phyloP scores from a whole-genome alignment of 306 rosid species.

The Vigna radiata region DNA sequence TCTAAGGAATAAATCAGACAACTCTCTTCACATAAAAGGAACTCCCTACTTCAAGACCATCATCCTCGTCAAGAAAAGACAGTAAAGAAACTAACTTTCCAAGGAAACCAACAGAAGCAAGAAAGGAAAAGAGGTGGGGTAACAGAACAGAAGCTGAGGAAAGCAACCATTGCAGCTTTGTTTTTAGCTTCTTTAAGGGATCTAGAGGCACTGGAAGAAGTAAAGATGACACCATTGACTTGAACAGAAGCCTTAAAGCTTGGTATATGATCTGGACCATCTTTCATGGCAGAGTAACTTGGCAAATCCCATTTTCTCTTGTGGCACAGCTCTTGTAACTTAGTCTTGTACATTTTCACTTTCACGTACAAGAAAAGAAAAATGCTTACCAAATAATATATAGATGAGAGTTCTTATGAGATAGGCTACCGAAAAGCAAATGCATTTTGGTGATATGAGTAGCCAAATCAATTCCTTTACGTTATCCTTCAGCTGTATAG shows the following conservation, averaged over 20 bases:
- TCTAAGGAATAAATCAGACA: slow-evolving; percentile 7
- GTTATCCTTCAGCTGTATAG: no score
- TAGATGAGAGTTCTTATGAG: background rate
- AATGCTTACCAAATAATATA: background rate
- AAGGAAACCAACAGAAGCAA: background rate
- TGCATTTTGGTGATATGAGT: no score
- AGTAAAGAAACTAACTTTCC: slow-evolving; percentile 12
- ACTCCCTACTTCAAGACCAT: background rate
- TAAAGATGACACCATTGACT: slow-evolving; percentile 57
- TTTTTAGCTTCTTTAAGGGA: slow-evolving; percentile 69
- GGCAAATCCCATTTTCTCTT: slow-evolving; percentile 61
- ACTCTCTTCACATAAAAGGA: background rate
- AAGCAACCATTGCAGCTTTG: slow-evolving; percentile 66
- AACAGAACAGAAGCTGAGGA: slow-evolving; percentile 18
- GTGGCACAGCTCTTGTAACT: slow-evolving; percentile 74
- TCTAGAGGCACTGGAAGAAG: slow-evolving; percentile 38
- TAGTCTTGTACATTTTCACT: slow-evolving; percentile 64
- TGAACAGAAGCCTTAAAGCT: slow-evolving; percentile 60
- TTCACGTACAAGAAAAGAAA: background rate
- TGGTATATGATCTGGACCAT: slow-evolving; percentile 67
- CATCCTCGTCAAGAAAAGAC: background rate
- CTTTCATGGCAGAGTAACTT: slow-evolving; percentile 49
- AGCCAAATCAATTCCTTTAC: no score
- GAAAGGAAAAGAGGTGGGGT: background rate
- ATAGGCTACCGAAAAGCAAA: no score